Conservation (phyloP, 2,329 filamentous ascomycete species). For the Fusarium virguliforme region DNA sequence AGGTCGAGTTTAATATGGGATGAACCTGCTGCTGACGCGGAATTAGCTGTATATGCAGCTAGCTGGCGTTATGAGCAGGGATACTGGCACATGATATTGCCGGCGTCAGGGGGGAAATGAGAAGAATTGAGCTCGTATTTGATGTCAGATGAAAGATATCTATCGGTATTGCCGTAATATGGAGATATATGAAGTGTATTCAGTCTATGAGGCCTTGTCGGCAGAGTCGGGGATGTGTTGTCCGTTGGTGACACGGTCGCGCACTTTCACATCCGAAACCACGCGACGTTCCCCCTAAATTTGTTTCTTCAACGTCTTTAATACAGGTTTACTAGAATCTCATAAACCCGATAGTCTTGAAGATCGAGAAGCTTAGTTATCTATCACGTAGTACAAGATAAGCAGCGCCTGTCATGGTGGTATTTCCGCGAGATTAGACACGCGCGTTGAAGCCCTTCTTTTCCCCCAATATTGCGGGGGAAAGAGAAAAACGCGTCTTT, state of each 20-base stretch:
- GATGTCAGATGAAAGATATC: background rate
- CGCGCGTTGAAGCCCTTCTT: background rate
- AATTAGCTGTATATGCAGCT: constrained; percentile 6
- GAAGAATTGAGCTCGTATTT: background rate
- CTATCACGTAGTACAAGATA: background rate
- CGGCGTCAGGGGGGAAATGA: background rate
- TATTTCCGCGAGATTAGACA: background rate
- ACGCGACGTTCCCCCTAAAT: background rate
- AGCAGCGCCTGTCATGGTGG: background rate
- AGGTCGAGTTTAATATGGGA: background rate
- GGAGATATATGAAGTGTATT: background rate
- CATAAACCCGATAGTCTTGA: background rate
- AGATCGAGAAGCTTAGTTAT: background rate
- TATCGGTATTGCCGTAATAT: background rate
- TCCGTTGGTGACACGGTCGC: background rate
- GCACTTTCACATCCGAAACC: background rate
- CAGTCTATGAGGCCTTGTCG: background rate
- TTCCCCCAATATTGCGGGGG: constrained; percentile 10
- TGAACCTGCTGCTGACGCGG: constrained; percentile 7
- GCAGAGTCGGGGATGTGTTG: background rate
- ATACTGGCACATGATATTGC: background rate
- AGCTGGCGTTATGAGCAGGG: background rate
- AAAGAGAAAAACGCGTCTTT: background rate
- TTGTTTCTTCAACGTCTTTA: background rate
- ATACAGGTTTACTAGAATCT: background rate